phyloP scores from a whole-genome alignment of 345 rosid genomes.

The Limnanthes douglasii region DNA sequence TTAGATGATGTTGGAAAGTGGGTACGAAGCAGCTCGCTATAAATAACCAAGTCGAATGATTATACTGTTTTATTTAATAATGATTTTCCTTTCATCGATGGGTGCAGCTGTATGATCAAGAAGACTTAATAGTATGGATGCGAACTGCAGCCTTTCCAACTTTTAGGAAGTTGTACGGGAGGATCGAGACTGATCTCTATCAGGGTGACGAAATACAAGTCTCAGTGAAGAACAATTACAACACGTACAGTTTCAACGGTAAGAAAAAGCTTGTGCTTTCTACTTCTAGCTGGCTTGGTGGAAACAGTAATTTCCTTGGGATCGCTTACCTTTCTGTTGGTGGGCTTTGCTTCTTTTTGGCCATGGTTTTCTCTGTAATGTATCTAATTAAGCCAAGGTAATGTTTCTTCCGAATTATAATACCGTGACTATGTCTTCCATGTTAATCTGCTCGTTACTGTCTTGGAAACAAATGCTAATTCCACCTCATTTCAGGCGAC shows the following conservation, averaged over 20 bases:
- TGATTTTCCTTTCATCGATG: neutral
- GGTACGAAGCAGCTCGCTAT: too few species aligned
- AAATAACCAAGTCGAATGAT: too few species aligned
- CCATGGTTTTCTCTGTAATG: slow-evolving; percentile 59
- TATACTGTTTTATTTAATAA: too few species aligned
- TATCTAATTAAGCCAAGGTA: slow-evolving; percentile 95
- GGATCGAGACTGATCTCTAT: slow-evolving; percentile 68
- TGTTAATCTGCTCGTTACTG: slow-evolving; percentile 1
- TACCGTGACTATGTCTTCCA: neutral
- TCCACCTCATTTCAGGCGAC: slow-evolving; percentile 43
- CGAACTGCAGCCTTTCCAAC: slow-evolving; percentile 99
- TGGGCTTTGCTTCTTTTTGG: slow-evolving; percentile 71
- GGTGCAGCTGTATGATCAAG: slow-evolving; percentile 74
- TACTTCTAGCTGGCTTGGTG: slow-evolving; percentile 97
- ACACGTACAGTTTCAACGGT: slow-evolving; percentile 88
- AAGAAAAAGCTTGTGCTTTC: slow-evolving; percentile 94
- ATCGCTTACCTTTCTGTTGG: slow-evolving; percentile 93
- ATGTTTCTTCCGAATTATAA: neutral
- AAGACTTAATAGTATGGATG: slow-evolving; percentile 98
- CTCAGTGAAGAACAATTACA: slow-evolving; percentile 50
- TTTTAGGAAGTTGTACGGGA: slow-evolving; percentile 90
- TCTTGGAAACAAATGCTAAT: too few species aligned
- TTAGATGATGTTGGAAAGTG: too few species aligned
- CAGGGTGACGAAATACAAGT: slow-evolving; percentile 33
- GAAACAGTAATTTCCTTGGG: slow-evolving; percentile 94